A percentile compares a stretch with the other conserved stretches of the same genome.
These are phyloP conservation scores for Rhodofomes roseus DNA, from an alignment of 1,284 basidiomycete species.

Conservation along the genomic window DNA sequence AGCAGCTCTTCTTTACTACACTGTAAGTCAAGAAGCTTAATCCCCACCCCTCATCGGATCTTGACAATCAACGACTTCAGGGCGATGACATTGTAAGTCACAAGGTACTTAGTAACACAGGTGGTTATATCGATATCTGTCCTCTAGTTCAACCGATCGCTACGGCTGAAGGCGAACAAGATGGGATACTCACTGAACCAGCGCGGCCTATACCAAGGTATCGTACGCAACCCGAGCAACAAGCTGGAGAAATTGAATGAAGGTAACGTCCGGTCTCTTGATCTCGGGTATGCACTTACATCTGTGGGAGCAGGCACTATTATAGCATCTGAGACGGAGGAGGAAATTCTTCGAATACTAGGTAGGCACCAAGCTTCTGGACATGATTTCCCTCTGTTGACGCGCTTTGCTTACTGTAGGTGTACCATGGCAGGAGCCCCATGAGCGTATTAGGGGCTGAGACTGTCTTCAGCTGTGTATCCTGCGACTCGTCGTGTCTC, in stretches of 20 bases:
- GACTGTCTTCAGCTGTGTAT: neutral
- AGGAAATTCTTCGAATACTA: conserved; percentile 79
- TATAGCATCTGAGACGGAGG: conserved; percentile 78
- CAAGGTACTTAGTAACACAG: neutral
- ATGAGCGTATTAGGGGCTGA: conserved; percentile 49
- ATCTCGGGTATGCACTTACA: too few relatives aligned
- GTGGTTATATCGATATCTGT: neutral
- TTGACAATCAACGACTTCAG: conserved; percentile 30
- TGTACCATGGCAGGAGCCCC: conserved; percentile 78
- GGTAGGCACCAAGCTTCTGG: conserved; percentile 25
- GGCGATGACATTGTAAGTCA: conserved; percentile 77
- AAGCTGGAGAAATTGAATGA: conserved; percentile 57
- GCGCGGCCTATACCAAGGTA: conserved; percentile 68
- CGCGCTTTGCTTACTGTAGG: conserved; percentile 22
- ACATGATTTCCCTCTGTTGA: neutral
- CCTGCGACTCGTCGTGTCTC: neutral
- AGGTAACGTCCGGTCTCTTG: conserved; percentile 40
- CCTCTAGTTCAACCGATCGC: conserved; percentile 81
- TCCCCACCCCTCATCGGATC: conserved; percentile 5
- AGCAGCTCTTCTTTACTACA: conserved; percentile 87
- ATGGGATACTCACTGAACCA: conserved; percentile 87
- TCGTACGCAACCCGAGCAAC: conserved; percentile 68
- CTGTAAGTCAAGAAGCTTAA: conserved; percentile 41
- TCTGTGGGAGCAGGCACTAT: conserved; percentile 72
- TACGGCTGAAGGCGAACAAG: conserved; percentile 79